A percentile compares a stretch with the other conserved stretches of the same genome.
Evolutionary conservation across 2,329 filamentous ascomycete genomes (phyloP).

Genomic region (Fusarium sp.): DNA sequence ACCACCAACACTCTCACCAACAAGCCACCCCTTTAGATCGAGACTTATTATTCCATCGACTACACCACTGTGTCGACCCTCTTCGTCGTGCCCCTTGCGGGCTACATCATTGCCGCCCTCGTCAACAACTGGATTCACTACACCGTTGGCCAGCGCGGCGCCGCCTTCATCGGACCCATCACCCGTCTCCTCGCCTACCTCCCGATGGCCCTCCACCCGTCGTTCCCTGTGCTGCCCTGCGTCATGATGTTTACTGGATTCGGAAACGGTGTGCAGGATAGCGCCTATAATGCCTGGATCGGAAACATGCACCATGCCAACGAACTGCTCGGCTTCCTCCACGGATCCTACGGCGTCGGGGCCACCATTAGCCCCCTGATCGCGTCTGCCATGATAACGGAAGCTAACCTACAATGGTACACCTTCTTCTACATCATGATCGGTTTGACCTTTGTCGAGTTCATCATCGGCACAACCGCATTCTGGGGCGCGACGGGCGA

Average conservation of each 20-base stretch:
- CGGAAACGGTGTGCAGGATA: constrained; percentile 76
- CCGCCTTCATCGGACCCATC: constrained; percentile 73
- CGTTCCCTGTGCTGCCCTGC: constrained; percentile 74
- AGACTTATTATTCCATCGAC: constrained; percentile 67
- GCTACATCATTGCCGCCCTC: constrained; percentile 72
- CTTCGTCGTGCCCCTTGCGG: constrained; percentile 74
- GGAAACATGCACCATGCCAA: constrained; percentile 81
- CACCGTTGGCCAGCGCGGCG: constrained; percentile 75
- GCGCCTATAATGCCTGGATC: constrained; percentile 69
- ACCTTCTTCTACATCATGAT: constrained; percentile 83
- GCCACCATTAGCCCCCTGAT: constrained; percentile 77
- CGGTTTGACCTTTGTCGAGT: constrained; percentile 66
- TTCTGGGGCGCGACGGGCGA: constrained; percentile 74
- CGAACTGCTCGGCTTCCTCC: constrained; percentile 78
- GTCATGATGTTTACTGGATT: constrained; percentile 75
- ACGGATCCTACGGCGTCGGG: constrained; percentile 78
- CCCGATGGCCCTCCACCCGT: constrained; percentile 74
- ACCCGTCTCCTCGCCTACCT: constrained; percentile 75
- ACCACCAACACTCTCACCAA: background rate
- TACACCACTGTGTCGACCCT: constrained; percentile 74
- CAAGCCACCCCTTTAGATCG: constrained; percentile 36
- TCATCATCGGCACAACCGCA: constrained; percentile 60
- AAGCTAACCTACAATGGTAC: constrained; percentile 73
- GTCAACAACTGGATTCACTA: constrained; percentile 74
- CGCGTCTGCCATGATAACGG: constrained; percentile 78